phyloP scores from a whole-genome alignment of 208 protist genomes.

The Leishmania mexicana region DNA sequence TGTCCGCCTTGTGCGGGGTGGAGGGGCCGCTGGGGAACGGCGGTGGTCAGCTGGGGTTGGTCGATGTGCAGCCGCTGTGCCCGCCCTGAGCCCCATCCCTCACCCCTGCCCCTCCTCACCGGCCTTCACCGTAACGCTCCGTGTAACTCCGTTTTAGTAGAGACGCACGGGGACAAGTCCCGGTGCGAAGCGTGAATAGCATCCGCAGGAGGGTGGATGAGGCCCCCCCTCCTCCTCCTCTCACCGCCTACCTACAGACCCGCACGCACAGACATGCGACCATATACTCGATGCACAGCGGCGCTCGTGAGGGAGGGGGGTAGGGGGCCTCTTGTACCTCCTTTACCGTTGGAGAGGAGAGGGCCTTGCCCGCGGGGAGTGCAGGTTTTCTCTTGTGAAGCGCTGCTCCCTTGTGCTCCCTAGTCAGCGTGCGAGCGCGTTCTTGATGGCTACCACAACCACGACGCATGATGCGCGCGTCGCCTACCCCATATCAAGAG shows the following conservation, averaged over 20 bases:
- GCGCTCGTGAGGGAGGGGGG: neutral
- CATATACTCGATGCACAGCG: neutral
- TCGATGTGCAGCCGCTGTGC: constrained; percentile 11
- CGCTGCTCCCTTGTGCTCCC: neutral
- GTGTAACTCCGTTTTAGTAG: neutral
- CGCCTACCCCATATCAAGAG: neutral
- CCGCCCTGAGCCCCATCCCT: neutral
- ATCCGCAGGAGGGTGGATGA: neutral
- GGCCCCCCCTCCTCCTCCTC: neutral
- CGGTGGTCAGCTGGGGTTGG: neutral
- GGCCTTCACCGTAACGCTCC: neutral
- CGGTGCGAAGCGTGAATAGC: neutral
- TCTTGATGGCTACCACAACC: neutral
- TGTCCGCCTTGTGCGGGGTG: constrained; percentile 42
- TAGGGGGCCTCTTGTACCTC: neutral
- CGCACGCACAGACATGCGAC: neutral
- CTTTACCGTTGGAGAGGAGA: neutral
- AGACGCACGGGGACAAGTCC: neutral
- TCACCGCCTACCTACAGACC: neutral
- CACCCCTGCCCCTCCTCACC: neutral
- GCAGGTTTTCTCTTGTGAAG: neutral
- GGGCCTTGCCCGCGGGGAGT: neutral
- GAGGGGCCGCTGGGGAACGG: constrained; percentile 5
- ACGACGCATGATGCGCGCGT: neutral
- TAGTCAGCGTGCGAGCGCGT: neutral